Evolutionary conservation across 305 asterid species (phyloP).

Genomic region (Plantago coronopus): DNA sequence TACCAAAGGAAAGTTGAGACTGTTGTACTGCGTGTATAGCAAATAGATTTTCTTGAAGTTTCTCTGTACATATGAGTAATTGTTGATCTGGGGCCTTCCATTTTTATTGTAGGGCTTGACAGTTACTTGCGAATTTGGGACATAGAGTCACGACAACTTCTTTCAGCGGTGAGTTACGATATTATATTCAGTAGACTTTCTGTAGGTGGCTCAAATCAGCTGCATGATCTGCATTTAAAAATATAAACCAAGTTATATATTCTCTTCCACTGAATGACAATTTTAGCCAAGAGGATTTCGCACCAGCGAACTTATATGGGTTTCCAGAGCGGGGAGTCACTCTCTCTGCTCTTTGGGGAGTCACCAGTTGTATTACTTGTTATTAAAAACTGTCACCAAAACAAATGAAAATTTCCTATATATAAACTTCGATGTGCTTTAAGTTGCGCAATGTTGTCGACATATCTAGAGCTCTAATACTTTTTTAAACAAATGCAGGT

Average conservation of each 20-base stretch:
- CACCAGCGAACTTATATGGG: neutral
- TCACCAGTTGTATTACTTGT: no score
- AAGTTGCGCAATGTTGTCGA: neutral
- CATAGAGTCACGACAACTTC: conserved; percentile 64
- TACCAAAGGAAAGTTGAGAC: no score
- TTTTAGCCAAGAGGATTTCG: neutral
- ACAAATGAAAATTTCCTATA: no score
- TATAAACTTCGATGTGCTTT: neutral
- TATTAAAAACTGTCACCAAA: no score
- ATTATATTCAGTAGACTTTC: neutral
- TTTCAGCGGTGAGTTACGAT: conserved; percentile 61
- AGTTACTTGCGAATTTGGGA: conserved; percentile 91
- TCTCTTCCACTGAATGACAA: neutral
- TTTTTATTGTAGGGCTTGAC: conserved; percentile 63
- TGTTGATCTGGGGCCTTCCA: conserved; percentile 24
- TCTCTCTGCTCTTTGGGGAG: neutral
- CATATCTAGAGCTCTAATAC: conserved; percentile 10
- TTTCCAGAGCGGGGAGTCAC: neutral
- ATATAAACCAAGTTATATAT: neutral
- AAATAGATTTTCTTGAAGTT: neutral
- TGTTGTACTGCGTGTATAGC: no score
- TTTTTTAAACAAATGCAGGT: conserved; percentile 47
- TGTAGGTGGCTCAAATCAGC: neutral
- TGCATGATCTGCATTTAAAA: neutral
- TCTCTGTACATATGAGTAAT: conserved; percentile 5